Conservation (phyloP, 768 basidiomycete species). For the Panaeolus cyanescens region DNA sequence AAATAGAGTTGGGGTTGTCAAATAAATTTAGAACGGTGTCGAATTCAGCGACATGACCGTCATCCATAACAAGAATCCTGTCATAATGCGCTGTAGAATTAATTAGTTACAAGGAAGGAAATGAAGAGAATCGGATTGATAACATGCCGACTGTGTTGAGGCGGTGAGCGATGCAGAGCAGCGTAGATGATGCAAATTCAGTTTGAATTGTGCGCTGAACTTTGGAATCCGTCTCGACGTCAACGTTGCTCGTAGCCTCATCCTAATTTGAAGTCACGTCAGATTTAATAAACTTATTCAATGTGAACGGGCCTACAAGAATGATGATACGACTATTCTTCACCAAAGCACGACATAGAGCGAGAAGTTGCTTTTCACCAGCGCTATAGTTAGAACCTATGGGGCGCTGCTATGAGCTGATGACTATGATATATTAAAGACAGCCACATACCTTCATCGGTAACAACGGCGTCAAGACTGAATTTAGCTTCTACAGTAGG, state of each 20-base stretch:
- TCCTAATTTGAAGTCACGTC: conserved; percentile 42
- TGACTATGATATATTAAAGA: background rate
- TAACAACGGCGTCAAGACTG: conserved; percentile 59
- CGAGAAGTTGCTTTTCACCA: conserved; percentile 69
- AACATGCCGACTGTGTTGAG: conserved; percentile 56
- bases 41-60: conserved; percentile 68
- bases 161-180: conserved; percentile 59
- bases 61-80: conserved; percentile 72
- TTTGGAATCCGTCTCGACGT: conserved; percentile 63
- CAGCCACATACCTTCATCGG: conserved; percentile 54
- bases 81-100: conserved; percentile 56
- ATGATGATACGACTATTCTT: conserved; percentile 61
- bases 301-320: conserved; percentile 38
- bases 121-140: background rate
- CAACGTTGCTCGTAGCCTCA: conserved; percentile 65
- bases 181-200: conserved; percentile 56
- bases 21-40: conserved; percentile 72
- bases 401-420: background rate
- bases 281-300: background rate
- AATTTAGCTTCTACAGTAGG: conserved; percentile 64
- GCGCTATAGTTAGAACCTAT: conserved; percentile 63
- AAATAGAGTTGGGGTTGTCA: conserved; percentile 62
- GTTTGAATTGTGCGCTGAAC: conserved; percentile 65
- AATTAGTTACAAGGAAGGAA: background rate
- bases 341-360: conserved; percentile 61